Evolutionary conservation across 2,329 filamentous ascomycete species (phyloP).

Genomic region (Fusarium udum): DNA sequence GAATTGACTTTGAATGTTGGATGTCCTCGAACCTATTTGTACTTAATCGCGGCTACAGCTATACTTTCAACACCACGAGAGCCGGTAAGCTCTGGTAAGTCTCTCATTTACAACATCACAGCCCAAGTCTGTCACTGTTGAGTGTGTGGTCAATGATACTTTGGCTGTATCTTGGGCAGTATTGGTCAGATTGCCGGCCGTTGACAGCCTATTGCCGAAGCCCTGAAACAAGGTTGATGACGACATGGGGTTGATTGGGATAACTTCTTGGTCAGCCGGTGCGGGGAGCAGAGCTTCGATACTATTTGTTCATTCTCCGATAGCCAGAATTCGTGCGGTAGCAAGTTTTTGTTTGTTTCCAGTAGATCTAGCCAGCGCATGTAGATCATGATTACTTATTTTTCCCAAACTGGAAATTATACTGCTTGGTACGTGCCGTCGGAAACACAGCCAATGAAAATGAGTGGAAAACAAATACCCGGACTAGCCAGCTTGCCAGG

Average conservation of each 20-base stretch:
- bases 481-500: no score
- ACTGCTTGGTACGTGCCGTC: accelerated
- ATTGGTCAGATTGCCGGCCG: background rate
- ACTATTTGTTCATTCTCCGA: background rate
- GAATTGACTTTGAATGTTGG: accelerated
- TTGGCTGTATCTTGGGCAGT: no score
- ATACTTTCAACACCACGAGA: background rate
- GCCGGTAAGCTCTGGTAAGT: background rate
- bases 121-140: background rate
- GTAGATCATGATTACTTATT: background rate
- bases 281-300: no score
- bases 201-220: background rate
- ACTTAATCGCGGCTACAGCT: background rate
- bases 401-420: background rate
- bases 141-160: accelerated
- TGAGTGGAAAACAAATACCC: background rate
- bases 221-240: background rate
- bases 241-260: background rate
- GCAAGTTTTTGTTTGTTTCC: background rate
- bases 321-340: no score
- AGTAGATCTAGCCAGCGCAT: background rate
- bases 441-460: background rate
- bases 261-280: accelerated
- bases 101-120: background rate
- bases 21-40: background rate